Conservation (phyloP, 176 grass and related monocot species). For the Paspalum notatum region DNA sequence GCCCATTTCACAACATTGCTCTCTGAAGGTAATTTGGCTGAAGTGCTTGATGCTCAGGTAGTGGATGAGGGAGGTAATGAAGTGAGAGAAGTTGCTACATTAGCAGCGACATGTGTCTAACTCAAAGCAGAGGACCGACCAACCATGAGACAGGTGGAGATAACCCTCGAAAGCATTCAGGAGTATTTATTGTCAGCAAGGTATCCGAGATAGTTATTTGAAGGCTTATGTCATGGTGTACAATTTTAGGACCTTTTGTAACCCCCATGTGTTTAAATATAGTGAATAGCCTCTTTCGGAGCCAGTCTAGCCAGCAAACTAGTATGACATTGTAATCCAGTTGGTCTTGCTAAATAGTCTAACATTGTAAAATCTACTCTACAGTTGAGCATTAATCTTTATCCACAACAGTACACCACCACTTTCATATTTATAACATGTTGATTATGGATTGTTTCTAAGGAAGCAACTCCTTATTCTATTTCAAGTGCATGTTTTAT, state of each 20-base stretch:
- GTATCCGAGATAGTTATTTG: background rate
- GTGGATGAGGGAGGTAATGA: background rate
- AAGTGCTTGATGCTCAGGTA: background rate
- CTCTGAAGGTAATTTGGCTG: background rate
- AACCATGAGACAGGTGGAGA: constrained; percentile 10
- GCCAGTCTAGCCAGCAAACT: too few relatives aligned
- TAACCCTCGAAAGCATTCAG: background rate
- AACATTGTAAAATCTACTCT: too few relatives aligned
- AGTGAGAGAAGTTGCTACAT: background rate
- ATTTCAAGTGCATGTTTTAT: too few relatives aligned
- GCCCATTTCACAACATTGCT: background rate
- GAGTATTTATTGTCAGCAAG: background rate
- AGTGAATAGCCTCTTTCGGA: too few relatives aligned
- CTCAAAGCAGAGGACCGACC: background rate
- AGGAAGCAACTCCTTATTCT: too few relatives aligned
- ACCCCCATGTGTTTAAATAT: too few relatives aligned
- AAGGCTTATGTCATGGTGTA: background rate
- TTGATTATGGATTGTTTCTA: too few relatives aligned
- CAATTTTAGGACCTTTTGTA: background rate
- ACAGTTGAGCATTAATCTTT: too few relatives aligned
- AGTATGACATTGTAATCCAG: too few relatives aligned
- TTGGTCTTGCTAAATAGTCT: too few relatives aligned
- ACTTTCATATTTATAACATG: too few relatives aligned
- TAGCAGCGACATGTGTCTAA: background rate
- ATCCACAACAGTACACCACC: too few relatives aligned